These are phyloP conservation scores for Silene coronaria DNA, from an alignment of 179 eudicot genomes.

Conservation along the genomic window DNA sequence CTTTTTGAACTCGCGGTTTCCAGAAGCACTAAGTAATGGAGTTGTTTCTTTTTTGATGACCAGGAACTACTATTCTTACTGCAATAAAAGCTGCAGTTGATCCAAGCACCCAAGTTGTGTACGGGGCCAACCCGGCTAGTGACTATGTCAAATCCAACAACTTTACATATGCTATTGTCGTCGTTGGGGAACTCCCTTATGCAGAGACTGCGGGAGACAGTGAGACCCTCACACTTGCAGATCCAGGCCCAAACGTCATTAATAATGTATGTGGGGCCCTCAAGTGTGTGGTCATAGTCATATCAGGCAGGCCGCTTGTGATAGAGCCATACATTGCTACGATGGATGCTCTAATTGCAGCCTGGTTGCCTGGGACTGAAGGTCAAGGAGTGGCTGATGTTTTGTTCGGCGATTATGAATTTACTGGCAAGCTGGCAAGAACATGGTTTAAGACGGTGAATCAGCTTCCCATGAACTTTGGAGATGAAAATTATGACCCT, in stretches of 20 bases:
- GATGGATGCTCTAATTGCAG: constrained; percentile 45
- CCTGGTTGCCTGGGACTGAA: constrained; percentile 58
- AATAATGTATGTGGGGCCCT: constrained; percentile 37
- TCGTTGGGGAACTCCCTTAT: constrained; percentile 54
- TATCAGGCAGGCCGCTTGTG: constrained; percentile 50
- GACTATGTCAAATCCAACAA: constrained; percentile 34
- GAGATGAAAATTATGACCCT: constrained; percentile 47
- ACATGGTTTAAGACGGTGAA: constrained; percentile 52
- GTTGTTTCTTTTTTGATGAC: constrained; percentile 8
- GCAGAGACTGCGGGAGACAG: constrained; percentile 53
- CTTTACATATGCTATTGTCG: constrained; percentile 44
- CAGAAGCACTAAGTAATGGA: neutral
- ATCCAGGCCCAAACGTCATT: constrained; percentile 42
- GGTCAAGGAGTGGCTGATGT: constrained; percentile 58
- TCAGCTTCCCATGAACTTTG: constrained; percentile 52
- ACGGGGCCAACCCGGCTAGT: constrained; percentile 33
- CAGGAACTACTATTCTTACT: constrained; percentile 49
- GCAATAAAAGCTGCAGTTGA: constrained; percentile 42
- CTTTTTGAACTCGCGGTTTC: no score
- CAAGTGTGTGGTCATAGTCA: constrained; percentile 42
- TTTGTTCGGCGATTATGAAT: constrained; percentile 42
- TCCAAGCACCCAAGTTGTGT: constrained; percentile 40
- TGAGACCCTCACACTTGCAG: constrained; percentile 34
- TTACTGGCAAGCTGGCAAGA: constrained; percentile 39
- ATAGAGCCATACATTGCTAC: constrained; percentile 38